phyloP scores from a whole-genome alignment of 495 filamentous ascomycete species.

The Neurospora africana region DNA sequence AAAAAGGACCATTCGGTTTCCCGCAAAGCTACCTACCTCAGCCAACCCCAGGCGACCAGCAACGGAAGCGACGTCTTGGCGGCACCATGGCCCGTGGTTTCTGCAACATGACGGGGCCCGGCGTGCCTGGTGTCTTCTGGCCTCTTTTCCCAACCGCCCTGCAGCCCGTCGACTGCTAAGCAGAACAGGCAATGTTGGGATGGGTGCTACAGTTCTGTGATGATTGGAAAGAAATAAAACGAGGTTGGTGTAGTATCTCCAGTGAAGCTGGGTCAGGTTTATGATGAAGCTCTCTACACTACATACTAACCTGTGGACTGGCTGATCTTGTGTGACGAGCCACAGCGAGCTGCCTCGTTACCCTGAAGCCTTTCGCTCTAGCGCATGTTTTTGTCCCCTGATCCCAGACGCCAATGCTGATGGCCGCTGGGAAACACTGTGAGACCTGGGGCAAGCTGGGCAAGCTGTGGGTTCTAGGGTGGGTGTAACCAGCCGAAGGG shows the following conservation, averaged over 20 bases:
- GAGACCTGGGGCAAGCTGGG: neutral
- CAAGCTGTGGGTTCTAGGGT: neutral
- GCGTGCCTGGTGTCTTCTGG: neutral
- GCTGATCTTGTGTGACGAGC: neutral
- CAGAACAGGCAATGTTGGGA: neutral
- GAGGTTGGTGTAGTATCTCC: neutral
- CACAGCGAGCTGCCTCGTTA: neutral
- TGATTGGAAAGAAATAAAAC: neutral
- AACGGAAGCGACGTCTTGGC: constrained; percentile 11
- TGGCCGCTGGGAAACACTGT: constrained; percentile 12
- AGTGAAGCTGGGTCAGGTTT: neutral
- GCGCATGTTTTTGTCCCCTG: constrained; percentile 5
- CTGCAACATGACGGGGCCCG: neutral
- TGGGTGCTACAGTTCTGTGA: neutral
- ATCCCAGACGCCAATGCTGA: constrained; percentile 5
- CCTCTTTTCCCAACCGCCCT: neutral
- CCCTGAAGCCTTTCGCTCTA: neutral
- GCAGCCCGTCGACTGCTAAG: neutral
- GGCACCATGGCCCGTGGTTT: constrained; percentile 2
- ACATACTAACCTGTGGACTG: neutral
- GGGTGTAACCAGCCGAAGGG: neutral
- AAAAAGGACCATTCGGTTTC: neutral
- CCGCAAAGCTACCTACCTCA: neutral
- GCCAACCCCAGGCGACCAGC: neutral
- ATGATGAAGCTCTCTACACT: neutral